These are phyloP conservation scores for Pseudogymnoascus sp. DNA, from an alignment of 2,329 filamentous ascomycete genomes.

Conservation along the genomic window DNA sequence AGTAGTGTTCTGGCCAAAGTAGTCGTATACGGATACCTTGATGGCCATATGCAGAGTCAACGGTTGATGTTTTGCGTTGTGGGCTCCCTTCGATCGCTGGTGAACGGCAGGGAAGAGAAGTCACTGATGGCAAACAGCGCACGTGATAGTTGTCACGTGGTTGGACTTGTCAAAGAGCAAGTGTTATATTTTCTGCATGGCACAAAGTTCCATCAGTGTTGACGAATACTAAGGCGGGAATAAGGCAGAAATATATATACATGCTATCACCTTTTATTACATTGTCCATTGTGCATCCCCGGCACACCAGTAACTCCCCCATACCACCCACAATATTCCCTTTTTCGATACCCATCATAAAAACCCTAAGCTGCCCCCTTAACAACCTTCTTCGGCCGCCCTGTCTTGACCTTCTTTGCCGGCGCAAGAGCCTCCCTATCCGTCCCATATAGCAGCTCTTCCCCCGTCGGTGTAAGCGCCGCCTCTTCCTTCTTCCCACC, in stretches of 20 bases:
- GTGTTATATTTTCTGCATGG: neutral
- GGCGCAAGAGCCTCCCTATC: neutral
- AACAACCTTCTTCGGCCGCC: neutral
- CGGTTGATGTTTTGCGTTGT: constrained; percentile 8
- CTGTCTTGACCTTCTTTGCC: neutral
- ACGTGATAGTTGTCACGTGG: neutral
- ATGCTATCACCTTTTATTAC: neutral
- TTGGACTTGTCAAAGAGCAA: neutral
- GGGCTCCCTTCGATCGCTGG: constrained; percentile 8
- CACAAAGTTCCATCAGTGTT: neutral
- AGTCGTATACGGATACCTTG: constrained; percentile 7
- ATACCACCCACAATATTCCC: neutral
- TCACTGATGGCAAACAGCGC: neutral
- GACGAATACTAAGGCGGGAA: neutral
- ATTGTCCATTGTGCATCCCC: neutral
- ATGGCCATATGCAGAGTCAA: constrained; percentile 6
- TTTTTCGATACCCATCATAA: neutral
- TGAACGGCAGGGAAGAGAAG: constrained; percentile 7
- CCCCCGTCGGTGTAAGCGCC: neutral
- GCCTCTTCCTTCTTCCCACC: constrained; percentile 54
- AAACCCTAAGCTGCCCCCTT: neutral
- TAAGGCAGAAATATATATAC: neutral
- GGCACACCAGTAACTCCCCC: neutral
- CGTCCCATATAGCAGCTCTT: neutral
- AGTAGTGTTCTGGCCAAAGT: constrained; percentile 3